These are phyloP conservation scores for Nadsonia commutata DNA, from an alignment of 1,139 yeast genomes.

Conservation along the genomic window DNA sequence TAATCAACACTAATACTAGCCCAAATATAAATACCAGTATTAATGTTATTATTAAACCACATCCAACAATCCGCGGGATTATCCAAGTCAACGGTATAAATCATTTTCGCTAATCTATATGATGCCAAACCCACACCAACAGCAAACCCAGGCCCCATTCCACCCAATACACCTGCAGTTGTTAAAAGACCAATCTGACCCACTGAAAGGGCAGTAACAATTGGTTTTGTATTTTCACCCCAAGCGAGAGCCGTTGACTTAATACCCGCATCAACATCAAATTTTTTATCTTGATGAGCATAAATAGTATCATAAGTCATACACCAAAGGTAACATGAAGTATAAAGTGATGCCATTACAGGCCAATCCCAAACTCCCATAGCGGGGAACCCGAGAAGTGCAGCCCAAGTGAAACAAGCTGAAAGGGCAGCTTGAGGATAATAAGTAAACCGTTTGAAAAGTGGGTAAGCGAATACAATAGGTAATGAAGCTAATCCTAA, in stretches of 20 bases:
- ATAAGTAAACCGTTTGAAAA: constrained; percentile 85
- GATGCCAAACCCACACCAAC: constrained; percentile 55
- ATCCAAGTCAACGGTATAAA: constrained; percentile 59
- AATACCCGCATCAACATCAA: constrained; percentile 78
- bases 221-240: constrained; percentile 65
- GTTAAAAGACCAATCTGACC: constrained; percentile 54
- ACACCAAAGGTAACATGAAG: constrained; percentile 79
- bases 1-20: constrained; percentile 69
- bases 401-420: constrained; percentile 90
- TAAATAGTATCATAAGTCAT: constrained; percentile 92
- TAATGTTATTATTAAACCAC: constrained; percentile 61
- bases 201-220: constrained; percentile 45
- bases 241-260: constrained; percentile 91
- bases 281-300: constrained; percentile 92
- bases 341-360: constrained; percentile 65
- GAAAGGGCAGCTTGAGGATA: constrained; percentile 83
- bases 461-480: constrained; percentile 74
- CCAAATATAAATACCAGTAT: constrained; percentile 68
- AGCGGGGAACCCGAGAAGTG: constrained; percentile 87
- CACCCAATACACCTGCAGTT: constrained; percentile 64
- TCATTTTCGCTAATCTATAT: constrained; percentile 51
- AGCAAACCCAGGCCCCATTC: constrained; percentile 75
- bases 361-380: constrained; percentile 65
- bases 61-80: constrained; percentile 72
- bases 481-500: constrained; percentile 73